Percentiles rank a stretch among this genome's conserved stretches.
Conservation (phyloP, 305 asterid genomes). For the Solanum hybrid region DNA sequence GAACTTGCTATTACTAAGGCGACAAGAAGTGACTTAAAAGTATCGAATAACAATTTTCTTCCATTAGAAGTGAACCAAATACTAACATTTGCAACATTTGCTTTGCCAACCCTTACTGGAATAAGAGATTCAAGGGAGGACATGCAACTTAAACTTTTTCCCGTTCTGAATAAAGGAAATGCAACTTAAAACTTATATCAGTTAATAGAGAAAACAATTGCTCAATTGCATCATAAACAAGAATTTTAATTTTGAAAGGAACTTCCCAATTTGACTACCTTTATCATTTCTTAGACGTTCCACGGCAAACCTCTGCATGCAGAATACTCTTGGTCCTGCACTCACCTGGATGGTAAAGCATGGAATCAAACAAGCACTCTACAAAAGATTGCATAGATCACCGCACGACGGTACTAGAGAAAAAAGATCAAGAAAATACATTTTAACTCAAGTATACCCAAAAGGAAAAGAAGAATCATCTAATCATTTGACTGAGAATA, state of each 20-base stretch:
- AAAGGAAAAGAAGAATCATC: background rate
- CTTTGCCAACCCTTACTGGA: background rate
- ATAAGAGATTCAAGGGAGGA: background rate
- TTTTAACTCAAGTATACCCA: background rate
- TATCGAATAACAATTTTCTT: background rate
- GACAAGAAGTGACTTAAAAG: background rate
- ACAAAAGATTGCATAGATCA: background rate
- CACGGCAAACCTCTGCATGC: slow-evolving; percentile 9
- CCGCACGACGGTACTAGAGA: background rate
- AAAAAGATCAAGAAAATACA: background rate
- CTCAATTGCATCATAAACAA: slow-evolving; percentile 9
- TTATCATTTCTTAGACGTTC: slow-evolving; percentile 15
- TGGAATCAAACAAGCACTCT: background rate
- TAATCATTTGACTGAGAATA: background rate
- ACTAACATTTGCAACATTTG: background rate
- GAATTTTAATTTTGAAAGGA: background rate
- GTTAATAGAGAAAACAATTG: background rate
- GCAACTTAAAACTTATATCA: background rate
- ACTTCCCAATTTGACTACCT: slow-evolving; percentile 24
- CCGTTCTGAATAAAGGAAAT: background rate
- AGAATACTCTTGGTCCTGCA: slow-evolving; percentile 15
- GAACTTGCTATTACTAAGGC: background rate
- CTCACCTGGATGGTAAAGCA: slow-evolving; percentile 19
- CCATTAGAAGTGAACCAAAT: background rate
- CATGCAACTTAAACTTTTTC: background rate